Percentiles rank a stretch among this genome's conserved stretches.
Evolutionary conservation across 306 rosid genomes (phyloP).

Genomic region (Astragalus glycyphyllos): DNA sequence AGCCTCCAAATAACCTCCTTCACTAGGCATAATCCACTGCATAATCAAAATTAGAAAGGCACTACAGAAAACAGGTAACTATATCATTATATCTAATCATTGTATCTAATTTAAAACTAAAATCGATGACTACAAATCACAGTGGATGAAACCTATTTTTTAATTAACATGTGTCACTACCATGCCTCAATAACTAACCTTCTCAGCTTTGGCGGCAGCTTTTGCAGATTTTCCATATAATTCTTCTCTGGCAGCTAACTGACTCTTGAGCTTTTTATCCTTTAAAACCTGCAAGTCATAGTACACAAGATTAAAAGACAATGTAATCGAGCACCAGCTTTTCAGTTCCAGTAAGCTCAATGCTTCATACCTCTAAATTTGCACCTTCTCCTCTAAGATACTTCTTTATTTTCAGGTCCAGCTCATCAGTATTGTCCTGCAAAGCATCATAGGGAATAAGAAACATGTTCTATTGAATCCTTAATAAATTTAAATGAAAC

Average conservation of each 20-base stretch:
- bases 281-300: constrained; percentile 58
- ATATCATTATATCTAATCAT: neutral
- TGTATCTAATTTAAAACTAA: constrained; percentile 8
- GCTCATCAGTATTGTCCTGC: constrained; percentile 67
- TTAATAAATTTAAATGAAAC: neutral
- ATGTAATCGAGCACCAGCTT: neutral
- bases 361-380: constrained; percentile 63
- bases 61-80: constrained; percentile 11
- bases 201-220: constrained; percentile 80
- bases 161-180: neutral
- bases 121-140: neutral
- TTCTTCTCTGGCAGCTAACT: constrained; percentile 64
- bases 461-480: constrained; percentile 3
- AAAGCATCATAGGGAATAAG: constrained; percentile 10
- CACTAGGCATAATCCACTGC: constrained; percentile 92
- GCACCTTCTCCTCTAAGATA: constrained; percentile 80
- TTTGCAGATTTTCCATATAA: constrained; percentile 71
- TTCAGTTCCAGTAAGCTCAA: constrained; percentile 15
- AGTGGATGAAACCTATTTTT: neutral
- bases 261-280: constrained; percentile 82
- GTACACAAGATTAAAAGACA: constrained; percentile 5
- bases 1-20: constrained; percentile 79
- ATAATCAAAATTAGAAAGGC: constrained; percentile 20
- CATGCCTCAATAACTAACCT: constrained; percentile 52
- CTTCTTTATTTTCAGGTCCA: constrained; percentile 65